A percentile compares a stretch with the other conserved stretches of the same genome.
These are phyloP conservation scores for Backusella circina DNA, from an alignment of 192 early-diverging fungal species.

Conservation along the genomic window DNA sequence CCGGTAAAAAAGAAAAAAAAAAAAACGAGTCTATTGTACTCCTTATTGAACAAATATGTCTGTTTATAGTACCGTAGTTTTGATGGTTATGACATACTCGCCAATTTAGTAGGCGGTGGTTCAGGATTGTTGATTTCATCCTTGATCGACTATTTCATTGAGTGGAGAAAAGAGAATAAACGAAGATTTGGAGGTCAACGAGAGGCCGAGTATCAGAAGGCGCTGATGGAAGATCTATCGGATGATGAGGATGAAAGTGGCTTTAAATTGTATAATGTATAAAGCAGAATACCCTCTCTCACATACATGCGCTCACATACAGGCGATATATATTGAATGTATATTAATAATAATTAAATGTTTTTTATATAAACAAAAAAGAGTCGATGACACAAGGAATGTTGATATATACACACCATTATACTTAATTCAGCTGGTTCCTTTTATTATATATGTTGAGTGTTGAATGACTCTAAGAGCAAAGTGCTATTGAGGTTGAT, in stretches of 20 bases:
- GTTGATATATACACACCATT: neutral
- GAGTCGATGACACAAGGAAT: neutral
- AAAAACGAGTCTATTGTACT: neutral
- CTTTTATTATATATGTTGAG: neutral
- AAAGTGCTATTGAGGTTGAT: too few relatives aligned
- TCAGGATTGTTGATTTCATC: slow-evolving; percentile 21
- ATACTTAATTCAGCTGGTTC: neutral
- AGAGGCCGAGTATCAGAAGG: slow-evolving; percentile 28
- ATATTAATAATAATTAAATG: neutral
- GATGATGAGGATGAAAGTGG: slow-evolving; percentile 11
- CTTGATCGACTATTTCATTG: slow-evolving; percentile 12
- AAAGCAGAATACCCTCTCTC: neutral
- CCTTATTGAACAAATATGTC: neutral
- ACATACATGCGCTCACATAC: too few relatives aligned
- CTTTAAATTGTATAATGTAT: neutral
- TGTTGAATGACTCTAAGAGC: neutral
- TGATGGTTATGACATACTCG: slow-evolving; percentile 33
- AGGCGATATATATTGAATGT: neutral
- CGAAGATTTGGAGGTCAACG: slow-evolving; percentile 25
- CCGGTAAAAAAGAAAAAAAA: slow-evolving; percentile 26
- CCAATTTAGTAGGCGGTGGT: slow-evolving; percentile 26
- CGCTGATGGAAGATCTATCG: slow-evolving; percentile 27
- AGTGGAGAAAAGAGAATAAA: slow-evolving; percentile 16
- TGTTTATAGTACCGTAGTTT: slow-evolving; percentile 33
- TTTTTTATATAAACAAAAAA: neutral